Evolutionary conservation across 2,329 filamentous ascomycete species (phyloP).

Genomic region (Raffaelea arxii): DNA sequence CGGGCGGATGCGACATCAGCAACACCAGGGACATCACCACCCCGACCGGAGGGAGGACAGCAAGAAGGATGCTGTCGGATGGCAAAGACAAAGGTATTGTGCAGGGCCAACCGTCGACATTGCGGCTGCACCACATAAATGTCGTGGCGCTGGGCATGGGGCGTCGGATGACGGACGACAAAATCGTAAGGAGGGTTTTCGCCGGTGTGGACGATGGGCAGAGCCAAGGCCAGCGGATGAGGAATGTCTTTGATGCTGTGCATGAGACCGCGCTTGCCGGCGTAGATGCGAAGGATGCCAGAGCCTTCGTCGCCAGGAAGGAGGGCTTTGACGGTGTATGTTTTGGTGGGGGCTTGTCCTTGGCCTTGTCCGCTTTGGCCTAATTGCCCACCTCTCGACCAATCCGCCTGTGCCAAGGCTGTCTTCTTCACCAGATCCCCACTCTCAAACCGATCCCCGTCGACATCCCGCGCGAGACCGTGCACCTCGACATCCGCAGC

Average conservation of each 20-base stretch:
- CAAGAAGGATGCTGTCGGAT: constrained; percentile 83
- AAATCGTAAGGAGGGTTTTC: constrained; percentile 95
- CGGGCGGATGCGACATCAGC: constrained; percentile 43
- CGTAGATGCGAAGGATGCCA: constrained; percentile 82
- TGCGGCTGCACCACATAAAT: constrained; percentile 96
- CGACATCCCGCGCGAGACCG: constrained; percentile 67
- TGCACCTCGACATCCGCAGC: constrained; percentile 86
- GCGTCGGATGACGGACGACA: constrained; percentile 84
- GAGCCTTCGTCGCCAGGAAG: constrained; percentile 87
- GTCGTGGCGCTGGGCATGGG: constrained; percentile 94
- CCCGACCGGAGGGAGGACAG: constrained; percentile 20
- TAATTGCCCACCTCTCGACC: constrained; percentile 40
- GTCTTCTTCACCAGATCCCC: constrained; percentile 79
- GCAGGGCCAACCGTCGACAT: constrained; percentile 75
- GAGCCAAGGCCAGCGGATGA: constrained; percentile 76
- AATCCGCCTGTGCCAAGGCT: constrained; percentile 83
- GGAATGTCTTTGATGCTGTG: constrained; percentile 95
- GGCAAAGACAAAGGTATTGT: constrained; percentile 97
- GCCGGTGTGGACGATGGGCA: constrained; percentile 85
- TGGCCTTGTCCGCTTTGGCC: not conserved
- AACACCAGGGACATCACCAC: not conserved
- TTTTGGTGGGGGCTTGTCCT: constrained; percentile 58
- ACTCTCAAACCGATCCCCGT: constrained; percentile 90
- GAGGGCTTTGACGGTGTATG: constrained; percentile 87
- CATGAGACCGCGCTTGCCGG: constrained; percentile 90